phyloP scores from a whole-genome alignment of 352 stramenopile genomes.

The Globisporangium spinosum region DNA sequence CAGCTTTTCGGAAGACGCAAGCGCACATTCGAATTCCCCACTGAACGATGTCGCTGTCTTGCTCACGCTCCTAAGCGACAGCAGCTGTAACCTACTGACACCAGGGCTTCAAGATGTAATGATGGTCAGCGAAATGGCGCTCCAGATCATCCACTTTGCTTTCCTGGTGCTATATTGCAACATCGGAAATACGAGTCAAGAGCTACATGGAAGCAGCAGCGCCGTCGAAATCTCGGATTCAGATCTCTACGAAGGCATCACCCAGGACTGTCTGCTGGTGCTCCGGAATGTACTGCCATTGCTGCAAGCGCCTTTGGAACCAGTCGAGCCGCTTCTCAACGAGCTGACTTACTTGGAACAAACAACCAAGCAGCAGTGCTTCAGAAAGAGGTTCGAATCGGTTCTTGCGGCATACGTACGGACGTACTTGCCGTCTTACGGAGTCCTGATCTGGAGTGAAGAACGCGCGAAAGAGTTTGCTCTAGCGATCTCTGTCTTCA shows the following conservation, averaged over 20 bases:
- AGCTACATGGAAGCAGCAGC: not conserved
- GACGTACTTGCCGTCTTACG: conserved; percentile 24
- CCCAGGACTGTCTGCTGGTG: conserved; percentile 43
- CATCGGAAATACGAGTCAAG: not conserved
- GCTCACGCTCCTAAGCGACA: conserved; percentile 31
- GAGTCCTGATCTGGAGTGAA: conserved; percentile 44
- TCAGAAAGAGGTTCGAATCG: conserved; percentile 14
- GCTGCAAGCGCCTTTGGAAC: conserved; percentile 23
- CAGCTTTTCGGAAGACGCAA: not conserved
- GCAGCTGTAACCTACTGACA: conserved; percentile 21
- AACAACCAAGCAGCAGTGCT: not conserved
- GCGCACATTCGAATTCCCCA: conserved; percentile 12
- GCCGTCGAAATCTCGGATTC: conserved; percentile 15
- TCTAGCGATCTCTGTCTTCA: conserved; percentile 32
- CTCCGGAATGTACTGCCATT: conserved; percentile 43
- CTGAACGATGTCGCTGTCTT: conserved; percentile 33
- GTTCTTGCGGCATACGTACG: not conserved
- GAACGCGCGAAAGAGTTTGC: conserved; percentile 58
- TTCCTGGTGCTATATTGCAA: conserved; percentile 26
- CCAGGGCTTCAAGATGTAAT: not conserved
- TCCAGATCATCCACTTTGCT: conserved; percentile 29
- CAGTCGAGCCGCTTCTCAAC: conserved; percentile 15
- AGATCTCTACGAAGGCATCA: conserved; percentile 24
- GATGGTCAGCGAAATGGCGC: conserved; percentile 20
- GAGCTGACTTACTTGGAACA: conserved; percentile 6